Base-by-base conservation (phyloP, 108 stramenopile species). In the Heterococcus sp. region DNA sequence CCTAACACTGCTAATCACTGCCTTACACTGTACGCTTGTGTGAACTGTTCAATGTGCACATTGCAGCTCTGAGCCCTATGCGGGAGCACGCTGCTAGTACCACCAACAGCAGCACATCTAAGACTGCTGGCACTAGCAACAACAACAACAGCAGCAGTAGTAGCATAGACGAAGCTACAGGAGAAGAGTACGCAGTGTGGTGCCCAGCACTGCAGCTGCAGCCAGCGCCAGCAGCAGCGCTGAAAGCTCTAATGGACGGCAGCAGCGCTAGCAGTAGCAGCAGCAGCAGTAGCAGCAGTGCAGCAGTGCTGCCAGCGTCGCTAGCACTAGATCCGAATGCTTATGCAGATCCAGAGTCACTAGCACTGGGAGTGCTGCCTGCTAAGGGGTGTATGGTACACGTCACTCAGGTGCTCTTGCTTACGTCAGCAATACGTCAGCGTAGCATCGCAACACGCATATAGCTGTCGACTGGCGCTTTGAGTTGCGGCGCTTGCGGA, bases 341-440 rank as follows among this genome's bases (percentile, higher is more conserved):
- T 14, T 58, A 58, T 58, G 46, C 63, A 8, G 75, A 76, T 31
- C 66, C 75, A n/a, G 75, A 76, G 66, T 31, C 37, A 32, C 33
- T 69, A 39, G 75, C 63, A 21, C 38, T 76, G 75, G 75, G 75
- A 58, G 68, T 76, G 75, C 75, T 68, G 68, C 63, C 75, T n/a
- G 32, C 40, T 29, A 66, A 68, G 75, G 75, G 75, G 28, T 40
- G 68, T 1, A 76, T 76, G 75, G 75, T 76, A n/a, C 37, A 69
- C 37, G 75, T 65, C 75, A 68, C 75, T 2, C 75, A 76, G 75
- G 75, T 65, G 27, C 32, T 26, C 0, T 72, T 8, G 11, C 31
- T 27, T 38, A 35, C 4, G 29, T 27, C 1, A 33, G 68, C 38
- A 29, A n/a, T 72, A 8, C 35, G 11, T 31, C 1, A 1, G n/a